Evolutionary conservation across 495 filamentous ascomycete genomes (phyloP), one percentile per base, ranked within the genome.

Genomic region (Aspergillus ellipticus): DNA sequence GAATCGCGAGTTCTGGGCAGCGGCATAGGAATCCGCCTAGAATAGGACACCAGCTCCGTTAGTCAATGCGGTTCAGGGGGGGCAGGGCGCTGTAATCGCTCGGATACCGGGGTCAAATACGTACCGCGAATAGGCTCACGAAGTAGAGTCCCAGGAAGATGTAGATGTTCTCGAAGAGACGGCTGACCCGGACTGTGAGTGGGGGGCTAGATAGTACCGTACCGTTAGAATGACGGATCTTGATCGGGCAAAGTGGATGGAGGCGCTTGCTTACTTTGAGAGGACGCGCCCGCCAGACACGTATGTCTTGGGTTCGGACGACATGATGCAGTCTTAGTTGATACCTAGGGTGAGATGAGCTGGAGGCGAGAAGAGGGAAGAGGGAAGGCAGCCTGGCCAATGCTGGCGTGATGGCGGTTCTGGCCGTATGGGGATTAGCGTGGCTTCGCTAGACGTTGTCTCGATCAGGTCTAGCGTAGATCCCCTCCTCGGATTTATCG

Each of bases 11-110:
- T 73, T 74, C 64, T 86, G 79, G 0, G 85, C 87, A 9, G 86
- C 75, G 51, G 72, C 72, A 70, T 88, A 87, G 1, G 85, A 77
- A 57, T 89, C 86, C 45, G 89, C 70, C 83, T 87, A 61, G 4
- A 19, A 51, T 42, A 9, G n/a, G 28, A 42, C 26, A 35, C n/a
- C n/a, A n/a, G n/a, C n/a, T 39, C 43, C 20, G 66, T 68, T 60
- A 70, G 59, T 49, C 42, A 16, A 45, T n/a, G n/a, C n/a, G n/a
- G n/a, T n/a, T n/a, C n/a, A n/a, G n/a, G n/a, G n/a, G n/a, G n/a
- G n/a, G n/a, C n/a, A n/a, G n/a, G n/a, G 6, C 17, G 19, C 48
- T 24, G 26, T 42, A 35, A 55, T 20, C 41, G 3, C 2, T 4
- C 31, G 24, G 8, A 49, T 11, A 33, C 20, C 20, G 35, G 42